Base-by-base conservation (phyloP, 2,329 filamentous ascomycete genomes). In the Alternaria rosae region DNA sequence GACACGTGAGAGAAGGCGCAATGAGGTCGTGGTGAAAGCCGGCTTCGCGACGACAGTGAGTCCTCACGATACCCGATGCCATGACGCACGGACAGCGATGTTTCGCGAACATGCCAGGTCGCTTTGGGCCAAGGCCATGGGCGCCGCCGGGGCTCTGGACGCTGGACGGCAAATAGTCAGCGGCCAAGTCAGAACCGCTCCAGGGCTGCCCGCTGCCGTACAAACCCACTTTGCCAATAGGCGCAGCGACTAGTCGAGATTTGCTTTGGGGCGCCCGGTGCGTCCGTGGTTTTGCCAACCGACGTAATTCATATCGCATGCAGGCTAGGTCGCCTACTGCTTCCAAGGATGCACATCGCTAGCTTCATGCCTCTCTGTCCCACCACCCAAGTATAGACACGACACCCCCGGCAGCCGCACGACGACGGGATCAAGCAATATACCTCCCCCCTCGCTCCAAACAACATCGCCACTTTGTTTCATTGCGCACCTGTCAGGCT, bases 321-420 rank as follows among this genome's bases (percentile, higher is more conserved):
- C 26, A 25, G 26, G 44, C 44, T 42, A 47, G 30, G 43, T 26
- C 47, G 55, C 55, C 48, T 41, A 28, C 41, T 28, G 55, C 43
- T 38, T 52, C 44, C 55, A 52, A 41, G 55, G 28, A 43, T 58
- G 47, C 56, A 21, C 45, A 38, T 43, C 10, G 35, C 41, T 41
- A 48, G 32, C 6, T 45, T 43, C 50, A 38, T 35, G 47, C 47
- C 47, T 32, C 35, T 51, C 47, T 41, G 28, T 26, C 57, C 52
- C 52, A 50, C 54, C 21, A 50, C 44, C 55, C 58, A 59, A 55
- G 54, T 44, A 52, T 50, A 59, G 52, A 45, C 42, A 52, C 61
- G 56, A 59, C 56, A 26, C 25, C 52, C 52, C 35, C 52, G 35
- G 23, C 52, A 41, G 25, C 52, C 35, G 38, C 38, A 44, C 52